Percentiles rank a stretch among this genome's conserved stretches.
phyloP scores from a whole-genome alignment of 73 alveolate species.

The Paramecium tetraurelia region DNA sequence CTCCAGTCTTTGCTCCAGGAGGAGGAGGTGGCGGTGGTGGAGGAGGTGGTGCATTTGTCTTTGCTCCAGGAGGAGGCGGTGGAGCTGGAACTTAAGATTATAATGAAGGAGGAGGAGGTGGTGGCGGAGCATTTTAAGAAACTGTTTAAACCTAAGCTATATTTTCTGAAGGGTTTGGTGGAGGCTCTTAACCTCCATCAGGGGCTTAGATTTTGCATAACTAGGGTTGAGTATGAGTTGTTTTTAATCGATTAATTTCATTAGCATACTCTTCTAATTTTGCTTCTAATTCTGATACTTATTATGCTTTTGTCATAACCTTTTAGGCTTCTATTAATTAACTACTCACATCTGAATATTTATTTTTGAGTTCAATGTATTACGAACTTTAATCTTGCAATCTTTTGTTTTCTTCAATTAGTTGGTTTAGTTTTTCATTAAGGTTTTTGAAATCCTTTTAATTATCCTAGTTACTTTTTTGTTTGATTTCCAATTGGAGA shows the following conservation, averaged over 20 bases:
- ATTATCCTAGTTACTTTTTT: not conserved
- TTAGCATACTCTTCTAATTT: not conserved
- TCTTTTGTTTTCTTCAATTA: not conserved
- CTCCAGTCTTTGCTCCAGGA: not conserved
- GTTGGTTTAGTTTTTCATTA: not conserved
- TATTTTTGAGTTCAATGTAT: not conserved
- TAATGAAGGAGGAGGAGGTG: constrained; percentile 38
- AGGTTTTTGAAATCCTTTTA: not conserved
- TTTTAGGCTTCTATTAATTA: not conserved
- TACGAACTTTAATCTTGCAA: not conserved
- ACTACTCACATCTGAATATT: not conserved
- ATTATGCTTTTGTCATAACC: not conserved
- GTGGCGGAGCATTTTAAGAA: constrained; percentile 35
- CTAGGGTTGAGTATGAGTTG: not conserved
- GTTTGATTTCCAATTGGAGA: not conserved
- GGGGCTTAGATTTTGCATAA: not conserved
- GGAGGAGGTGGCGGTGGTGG: constrained; percentile 70
- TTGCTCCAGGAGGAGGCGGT: constrained; percentile 57
- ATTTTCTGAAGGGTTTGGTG: constrained; percentile 14
- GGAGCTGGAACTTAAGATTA: constrained; percentile 59
- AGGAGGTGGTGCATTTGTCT: constrained; percentile 68
- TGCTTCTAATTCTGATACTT: not conserved
- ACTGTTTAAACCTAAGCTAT: not conserved
- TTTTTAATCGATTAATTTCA: not conserved
- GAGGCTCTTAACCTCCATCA: constrained; percentile 32